phyloP scores from a whole-genome alignment of 2,329 filamentous ascomycete genomes.

The Sporothrix luriei region DNA sequence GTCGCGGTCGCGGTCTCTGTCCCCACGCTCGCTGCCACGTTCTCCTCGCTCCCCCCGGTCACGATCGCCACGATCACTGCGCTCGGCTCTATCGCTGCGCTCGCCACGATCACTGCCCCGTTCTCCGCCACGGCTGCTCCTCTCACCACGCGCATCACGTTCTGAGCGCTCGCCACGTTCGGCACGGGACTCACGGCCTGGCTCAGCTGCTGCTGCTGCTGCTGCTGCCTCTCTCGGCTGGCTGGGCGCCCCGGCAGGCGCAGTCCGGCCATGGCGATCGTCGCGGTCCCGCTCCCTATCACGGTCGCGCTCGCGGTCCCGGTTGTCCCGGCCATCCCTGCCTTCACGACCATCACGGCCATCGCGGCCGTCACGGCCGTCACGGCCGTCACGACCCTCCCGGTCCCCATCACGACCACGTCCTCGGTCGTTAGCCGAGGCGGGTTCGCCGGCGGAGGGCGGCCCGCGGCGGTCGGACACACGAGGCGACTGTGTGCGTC shows the following conservation, averaged over 20 bases:
- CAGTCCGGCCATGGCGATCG: constrained; percentile 50
- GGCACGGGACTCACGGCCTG: not conserved
- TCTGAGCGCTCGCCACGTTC: not conserved
- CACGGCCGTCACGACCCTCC: constrained; percentile 41
- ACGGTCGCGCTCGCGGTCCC: constrained; percentile 25
- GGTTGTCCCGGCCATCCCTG: constrained; percentile 37
- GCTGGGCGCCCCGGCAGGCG: not conserved
- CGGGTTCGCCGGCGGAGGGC: constrained; percentile 36
- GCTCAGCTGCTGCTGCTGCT: not conserved
- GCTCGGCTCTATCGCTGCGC: constrained; percentile 37
- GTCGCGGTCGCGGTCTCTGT: constrained; percentile 44
- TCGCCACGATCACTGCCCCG: constrained; percentile 30
- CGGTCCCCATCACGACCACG: constrained; percentile 15
- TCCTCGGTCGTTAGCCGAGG: constrained; percentile 33
- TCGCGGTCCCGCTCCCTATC: constrained; percentile 45
- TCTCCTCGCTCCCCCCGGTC: constrained; percentile 9
- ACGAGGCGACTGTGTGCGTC: constrained; percentile 55
- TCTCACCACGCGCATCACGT: not conserved
- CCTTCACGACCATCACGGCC: constrained; percentile 44
- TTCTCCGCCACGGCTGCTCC: not conserved
- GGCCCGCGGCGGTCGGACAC: constrained; percentile 45
- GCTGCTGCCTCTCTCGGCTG: not conserved
- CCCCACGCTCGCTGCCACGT: constrained; percentile 25
- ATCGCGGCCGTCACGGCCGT: not conserved
- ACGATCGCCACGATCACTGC: constrained; percentile 34